A percentile compares a stretch with the other conserved stretches of the same genome.
phyloP scores from a whole-genome alignment of 805 yeast genomes.

The Wickerhamiella spandovensis region DNA sequence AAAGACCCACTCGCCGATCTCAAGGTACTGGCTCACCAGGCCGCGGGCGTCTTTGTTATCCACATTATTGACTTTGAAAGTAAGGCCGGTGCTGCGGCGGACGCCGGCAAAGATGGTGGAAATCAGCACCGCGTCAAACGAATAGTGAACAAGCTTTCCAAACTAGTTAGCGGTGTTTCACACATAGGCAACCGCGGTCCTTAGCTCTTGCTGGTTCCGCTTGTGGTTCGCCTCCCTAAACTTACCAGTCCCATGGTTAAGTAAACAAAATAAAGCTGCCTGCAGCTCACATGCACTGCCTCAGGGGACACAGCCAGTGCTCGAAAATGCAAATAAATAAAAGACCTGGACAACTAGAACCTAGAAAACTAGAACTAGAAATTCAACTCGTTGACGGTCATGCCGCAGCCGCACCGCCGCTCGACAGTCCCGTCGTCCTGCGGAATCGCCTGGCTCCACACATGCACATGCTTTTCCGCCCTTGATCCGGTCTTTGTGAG shows the following conservation, averaged over 20 bases:
- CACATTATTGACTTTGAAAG: slow-evolving; percentile 36
- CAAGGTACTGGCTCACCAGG: slow-evolving; percentile 49
- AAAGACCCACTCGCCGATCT: slow-evolving; percentile 71
- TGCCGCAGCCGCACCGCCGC: slow-evolving; percentile 16
- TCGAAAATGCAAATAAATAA: not conserved
- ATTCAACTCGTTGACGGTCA: slow-evolving; percentile 12
- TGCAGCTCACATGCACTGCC: too few species aligned
- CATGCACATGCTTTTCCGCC: slow-evolving; percentile 52
- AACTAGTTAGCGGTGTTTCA: slow-evolving; percentile 26
- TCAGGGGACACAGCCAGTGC: too few species aligned
- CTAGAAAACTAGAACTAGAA: not conserved
- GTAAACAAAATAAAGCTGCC: too few species aligned
- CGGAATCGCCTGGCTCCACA: slow-evolving; percentile 38
- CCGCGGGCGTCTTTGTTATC: slow-evolving; percentile 34
- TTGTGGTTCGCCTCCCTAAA: too few species aligned
- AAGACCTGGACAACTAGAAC: not conserved
- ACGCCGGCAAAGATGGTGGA: slow-evolving; percentile 80
- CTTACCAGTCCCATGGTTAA: not conserved
- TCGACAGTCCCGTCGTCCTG: slow-evolving; percentile 12
- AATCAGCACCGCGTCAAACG: slow-evolving; percentile 63
- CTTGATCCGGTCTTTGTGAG: slow-evolving; percentile 39
- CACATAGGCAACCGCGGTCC: too few species aligned
- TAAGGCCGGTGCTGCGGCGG: slow-evolving; percentile 68
- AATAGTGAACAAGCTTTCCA: slow-evolving; percentile 55
- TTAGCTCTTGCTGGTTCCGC: too few species aligned